Conservation (phyloP, 2,329 filamentous ascomycete genomes). For the Pseudocercospora cruenta region DNA sequence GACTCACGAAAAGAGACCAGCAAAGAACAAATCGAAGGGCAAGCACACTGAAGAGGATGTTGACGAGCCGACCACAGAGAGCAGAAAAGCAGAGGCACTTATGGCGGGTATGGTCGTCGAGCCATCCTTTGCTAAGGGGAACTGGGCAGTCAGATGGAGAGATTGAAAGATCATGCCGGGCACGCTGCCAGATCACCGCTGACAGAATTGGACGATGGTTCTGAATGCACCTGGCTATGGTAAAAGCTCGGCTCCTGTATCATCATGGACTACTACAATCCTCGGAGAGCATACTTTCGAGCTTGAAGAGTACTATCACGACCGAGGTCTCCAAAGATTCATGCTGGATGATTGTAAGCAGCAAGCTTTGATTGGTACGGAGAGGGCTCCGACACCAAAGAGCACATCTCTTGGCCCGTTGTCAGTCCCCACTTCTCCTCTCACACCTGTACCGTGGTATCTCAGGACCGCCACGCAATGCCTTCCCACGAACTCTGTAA, state of each 20-base stretch:
- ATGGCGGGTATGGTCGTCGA: conserved; percentile 64
- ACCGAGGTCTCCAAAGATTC: too few relatives aligned
- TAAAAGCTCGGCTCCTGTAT: not conserved
- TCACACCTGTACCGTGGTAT: not conserved
- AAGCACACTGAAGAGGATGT: conserved; percentile 29
- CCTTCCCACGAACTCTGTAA: not conserved
- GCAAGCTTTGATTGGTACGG: too few relatives aligned
- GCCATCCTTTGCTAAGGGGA: conserved; percentile 63
- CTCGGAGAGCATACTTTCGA: too few relatives aligned
- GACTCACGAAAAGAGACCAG: conserved; percentile 17
- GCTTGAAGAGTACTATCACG: too few relatives aligned
- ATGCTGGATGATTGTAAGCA: too few relatives aligned
- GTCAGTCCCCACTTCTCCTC: not conserved
- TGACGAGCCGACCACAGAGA: conserved; percentile 25
- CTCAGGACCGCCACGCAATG: not conserved
- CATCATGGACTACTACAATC: too few relatives aligned
- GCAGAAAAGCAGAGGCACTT: conserved; percentile 60
- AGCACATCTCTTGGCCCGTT: too few relatives aligned
- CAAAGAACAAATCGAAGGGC: conserved; percentile 25
- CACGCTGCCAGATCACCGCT: not conserved
- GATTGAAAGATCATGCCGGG: conserved; percentile 37
- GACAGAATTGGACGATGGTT: not conserved
- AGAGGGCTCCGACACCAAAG: too few relatives aligned
- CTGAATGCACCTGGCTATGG: not conserved
- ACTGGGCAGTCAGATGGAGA: conserved; percentile 63